Evolutionary conservation across 2,329 filamentous ascomycete species (phyloP), one percentile per base, ranked within the genome.

Genomic region (Daldinia sp.): DNA sequence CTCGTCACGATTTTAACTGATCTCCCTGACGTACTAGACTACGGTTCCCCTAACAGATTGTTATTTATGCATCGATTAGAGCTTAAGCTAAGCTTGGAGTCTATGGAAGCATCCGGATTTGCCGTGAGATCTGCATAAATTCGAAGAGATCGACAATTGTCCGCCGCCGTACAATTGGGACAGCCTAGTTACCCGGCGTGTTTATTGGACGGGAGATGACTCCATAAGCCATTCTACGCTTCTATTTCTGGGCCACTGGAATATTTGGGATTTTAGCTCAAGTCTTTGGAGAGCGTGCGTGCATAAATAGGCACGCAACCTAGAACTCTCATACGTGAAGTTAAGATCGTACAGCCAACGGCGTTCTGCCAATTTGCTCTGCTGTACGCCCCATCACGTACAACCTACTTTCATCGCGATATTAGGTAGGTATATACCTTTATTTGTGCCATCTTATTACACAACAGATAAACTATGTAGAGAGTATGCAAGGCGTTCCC

Each of bases 331-430:
- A 34, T 65, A 62, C 56, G 47, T 59, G 56, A 50, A 41, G 45
- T 57, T 47, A 8, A 60, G 32, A 68, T 66, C 35, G 43, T 43
- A 68, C 59, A 65, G 54, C 55, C 35, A 58, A 59, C 63, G 56
- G 37, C 57, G 52, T 45, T 45, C 65, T 63, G 56, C 54, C 59
- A 63, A 39, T 64, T 53, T 57, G 34, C 41, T 52, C 64, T 65
- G 67, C 43, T 52, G 61, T 67, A 47, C 62, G 54, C 63, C 58
- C 50, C 62, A 32, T 61, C 59, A 63, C 52, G 61, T 68, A 67
- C 58, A 45, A 63, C 61, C 23, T 32, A n/a, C 43, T 19, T 27
- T n/a, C n/a, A n/a, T n/a, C 34, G 56, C 58, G 25, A 37, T 37
- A 63, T 57, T 21, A 53, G 21, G 43, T 53, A 54, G n/a, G n/a